Base-by-base conservation (phyloP, 2,329 filamentous ascomycete genomes). In the Pyrenochaeta sp. region DNA sequence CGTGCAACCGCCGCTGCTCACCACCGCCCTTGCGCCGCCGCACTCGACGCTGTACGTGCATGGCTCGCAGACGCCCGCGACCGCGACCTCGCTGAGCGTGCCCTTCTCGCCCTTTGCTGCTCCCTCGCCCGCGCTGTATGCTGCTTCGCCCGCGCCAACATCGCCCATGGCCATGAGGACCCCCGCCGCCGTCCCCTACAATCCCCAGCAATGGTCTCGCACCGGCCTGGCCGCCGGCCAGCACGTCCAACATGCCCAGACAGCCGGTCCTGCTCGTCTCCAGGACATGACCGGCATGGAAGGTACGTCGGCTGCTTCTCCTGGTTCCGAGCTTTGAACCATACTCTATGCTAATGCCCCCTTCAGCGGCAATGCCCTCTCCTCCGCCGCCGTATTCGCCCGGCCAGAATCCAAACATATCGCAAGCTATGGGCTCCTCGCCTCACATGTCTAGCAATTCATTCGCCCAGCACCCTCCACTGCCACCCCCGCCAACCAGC, bases 371-470 rank as follows among this genome's bases (percentile, higher is more conserved):
- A 22, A 75, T 78, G 74, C 76, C 76, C 27, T 77, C 76, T 34
- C 76, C 76, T 23, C 76, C 76, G 26, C 76, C 76, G 13, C 76
- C 76, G 14, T 79, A 79, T 54, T 75, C 74, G 29, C 74, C 76
- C 11, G 72, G 66, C n/a, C 73, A 72, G 38, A 68, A 66, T 21
- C 71, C 72, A 42, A 66, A 58, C 49, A 53, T 65, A 18, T 61
- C 66, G 2, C 69, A 72, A 35, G 60, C 63, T 27, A 40, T 64
- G 8, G 58, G 61, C 17, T 64, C 69, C 2, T 74, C 74, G 13
- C 72, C 72, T n/a, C 58, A 73, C 45, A 35, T 67, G 20, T 64
- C 73, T 4, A 58, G 55, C 34, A 55, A 51, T 34, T 58, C 63
- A 1, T 76, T 73, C 39, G 65, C 71, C 3, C 69, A 69, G 17